Evolutionary conservation across 345 rosid genomes (phyloP), one percentile per base, ranked within the genome.

Genomic region (Aquilaria sinensis): DNA sequence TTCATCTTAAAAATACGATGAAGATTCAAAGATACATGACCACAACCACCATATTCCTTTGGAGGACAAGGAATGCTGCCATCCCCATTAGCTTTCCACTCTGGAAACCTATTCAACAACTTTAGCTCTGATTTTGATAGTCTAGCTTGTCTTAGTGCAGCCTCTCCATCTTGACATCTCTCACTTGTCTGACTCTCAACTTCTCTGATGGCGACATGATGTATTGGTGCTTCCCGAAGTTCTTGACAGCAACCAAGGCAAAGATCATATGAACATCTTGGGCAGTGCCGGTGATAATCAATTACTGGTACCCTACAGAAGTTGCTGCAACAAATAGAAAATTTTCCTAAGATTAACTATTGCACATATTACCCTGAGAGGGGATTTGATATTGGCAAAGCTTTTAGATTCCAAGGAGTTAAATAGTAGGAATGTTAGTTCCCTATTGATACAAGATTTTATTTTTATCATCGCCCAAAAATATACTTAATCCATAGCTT

Each of bases 161-260:
- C 71, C 67, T 69, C 70, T 54, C 50, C 65, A 55, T 57, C 83
- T 58, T 72, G 76, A 65, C 64, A 76, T 50, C 51, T 70, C 62
- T 65, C 82, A 49, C 58, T 60, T 64, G 61, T 68, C 62, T 69
- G 61, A 65, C 68, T 65, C 68, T 67, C 74, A 51, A 57, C 43
- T 46, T 64, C 74, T 67, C 66, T 70, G 75, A 56, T 48, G 65
- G 51, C 73, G 60, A 45, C 70, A 51, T 47, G 67, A 51, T 51
- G 67, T 15, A 63, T 65, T 52, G 83, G 78, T 69, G 81, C 91
- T 67, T 59, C 81, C 29, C 96, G 86, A 60, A 95, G 93, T 79
- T 95, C 96, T 74, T 83, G 96, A 84, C 99, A 86, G 81, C 99
- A 95, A 77, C 74, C 78, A 56, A 95, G 77, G 77, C 99, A 95